A percentile compares a stretch with the other conserved stretches of the same genome.
Conservation (phyloP, 345 rosid genomes). For the Bruguiera sexangula region DNA sequence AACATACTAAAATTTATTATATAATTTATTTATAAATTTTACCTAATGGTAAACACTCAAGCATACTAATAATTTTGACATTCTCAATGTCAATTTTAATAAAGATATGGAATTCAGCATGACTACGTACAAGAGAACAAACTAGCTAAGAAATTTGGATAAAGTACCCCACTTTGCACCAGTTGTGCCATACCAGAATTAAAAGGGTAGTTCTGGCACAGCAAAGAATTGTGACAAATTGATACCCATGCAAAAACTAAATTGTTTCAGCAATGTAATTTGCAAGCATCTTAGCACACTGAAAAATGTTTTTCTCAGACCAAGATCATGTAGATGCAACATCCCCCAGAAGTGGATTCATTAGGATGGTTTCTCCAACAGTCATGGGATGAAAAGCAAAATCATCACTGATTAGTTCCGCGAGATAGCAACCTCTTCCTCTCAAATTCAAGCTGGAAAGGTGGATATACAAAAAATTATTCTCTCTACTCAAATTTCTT, state of each 20-base stretch:
- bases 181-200: background rate
- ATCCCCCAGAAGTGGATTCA: constrained; percentile 16
- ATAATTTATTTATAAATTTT: no score
- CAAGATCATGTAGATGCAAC: constrained; percentile 11
- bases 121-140: background rate
- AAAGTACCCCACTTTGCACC: background rate
- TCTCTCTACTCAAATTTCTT: background rate
- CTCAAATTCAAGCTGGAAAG: constrained; percentile 58
- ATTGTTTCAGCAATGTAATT: constrained; percentile 5
- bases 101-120: background rate
- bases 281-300: constrained; percentile 13
- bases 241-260: constrained; percentile 9
- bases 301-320: constrained; percentile 6
- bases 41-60: no score
- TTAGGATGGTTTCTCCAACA: constrained; percentile 9
- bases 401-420: constrained; percentile 36
- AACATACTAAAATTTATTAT: no score
- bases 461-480: constrained; percentile 9
- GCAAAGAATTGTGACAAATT: constrained; percentile 8
- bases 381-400: background rate
- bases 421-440: constrained; percentile 64
- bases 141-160: background rate
- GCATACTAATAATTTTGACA: no score
- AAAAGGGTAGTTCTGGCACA: constrained; percentile 5
- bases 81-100: no score